Evolutionary conservation across 176 grass and related monocot genomes (phyloP).

Genomic region (Paspalum notatum): DNA sequence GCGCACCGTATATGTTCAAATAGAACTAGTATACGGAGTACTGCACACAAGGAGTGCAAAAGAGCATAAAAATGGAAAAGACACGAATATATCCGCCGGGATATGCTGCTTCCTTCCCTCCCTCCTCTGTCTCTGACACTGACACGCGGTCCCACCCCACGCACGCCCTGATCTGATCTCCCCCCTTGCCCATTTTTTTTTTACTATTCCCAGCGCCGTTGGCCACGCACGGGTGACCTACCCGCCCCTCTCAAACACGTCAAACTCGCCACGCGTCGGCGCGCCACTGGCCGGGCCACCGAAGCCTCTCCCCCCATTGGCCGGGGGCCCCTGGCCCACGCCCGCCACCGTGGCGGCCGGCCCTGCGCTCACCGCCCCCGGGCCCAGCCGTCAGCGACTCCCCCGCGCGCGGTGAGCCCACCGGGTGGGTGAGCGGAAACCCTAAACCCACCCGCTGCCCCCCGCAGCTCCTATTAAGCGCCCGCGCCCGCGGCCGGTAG

Average conservation of each 20-base stretch:
- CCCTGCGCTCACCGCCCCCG: background rate
- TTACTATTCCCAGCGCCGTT: background rate
- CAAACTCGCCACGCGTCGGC: conserved; percentile 40
- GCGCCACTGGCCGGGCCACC: background rate
- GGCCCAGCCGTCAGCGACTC: background rate
- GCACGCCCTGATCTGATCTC: no score
- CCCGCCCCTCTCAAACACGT: conserved; percentile 46
- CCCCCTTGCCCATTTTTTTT: no score
- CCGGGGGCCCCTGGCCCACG: background rate
- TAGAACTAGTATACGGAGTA: no score
- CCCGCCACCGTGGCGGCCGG: conserved; percentile 4
- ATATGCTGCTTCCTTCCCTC: no score
- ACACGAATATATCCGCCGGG: no score
- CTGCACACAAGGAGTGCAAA: no score
- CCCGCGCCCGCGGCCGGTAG: background rate
- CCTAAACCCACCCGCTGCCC: background rate
- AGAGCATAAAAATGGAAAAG: no score
- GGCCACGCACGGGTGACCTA: conserved; percentile 9
- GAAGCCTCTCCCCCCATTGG: background rate
- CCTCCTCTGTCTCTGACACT: no score
- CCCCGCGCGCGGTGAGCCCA: background rate
- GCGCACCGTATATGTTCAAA: no score
- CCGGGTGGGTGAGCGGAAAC: background rate
- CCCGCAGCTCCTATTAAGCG: conserved; percentile 3
- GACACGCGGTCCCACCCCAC: no score